Evolutionary conservation across 2,329 filamentous ascomycete genomes (phyloP), one percentile per base, ranked within the genome.

Genomic region (Tolypocladium sp.): DNA sequence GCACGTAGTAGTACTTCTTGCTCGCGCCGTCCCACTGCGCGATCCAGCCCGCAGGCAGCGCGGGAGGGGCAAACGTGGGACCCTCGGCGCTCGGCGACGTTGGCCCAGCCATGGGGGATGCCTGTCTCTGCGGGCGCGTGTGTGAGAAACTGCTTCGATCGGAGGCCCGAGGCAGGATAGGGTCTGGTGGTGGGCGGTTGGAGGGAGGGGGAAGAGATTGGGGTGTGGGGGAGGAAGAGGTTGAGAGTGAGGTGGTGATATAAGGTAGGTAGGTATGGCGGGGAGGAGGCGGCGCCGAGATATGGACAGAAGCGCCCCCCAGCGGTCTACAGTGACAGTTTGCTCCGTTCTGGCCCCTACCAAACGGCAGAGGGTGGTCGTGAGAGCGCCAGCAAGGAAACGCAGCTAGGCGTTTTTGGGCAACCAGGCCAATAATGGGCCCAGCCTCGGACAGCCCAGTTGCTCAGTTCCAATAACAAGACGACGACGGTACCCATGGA

Each of bases 1-100:
- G 86, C 56, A 90, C 87, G 70, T 84, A 88, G 72, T 88, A 88
- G 70, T 88, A 88, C 71, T 87, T 87, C 70, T 78, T 82, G 71
- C 79, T 84, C 59, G 78, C 69, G 62, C 80, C 82, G 68, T 88
- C 85, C 85, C 85, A 88, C 74, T 88, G 85, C 60, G 85, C 84
- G 67, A 87, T 88, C 85, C 85, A 88, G 67, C 85, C 85, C 15
- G 82, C 74, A 56, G 85, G 85, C 57, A 88, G 78, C 54, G 77
- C 75, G 55, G 85, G 85, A 63, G 85, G 85, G 63, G 76, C 79
- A 66, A 78, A 84, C 67, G 81, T 81, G 64, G 83, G 83, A 67
- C 82, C 83, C 68, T 83, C 81, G 72, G 79, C 78, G 72, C 79
- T 77, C 63, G 83, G 82, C 64, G 82, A 84, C 65, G 77, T 76